Evolutionary conservation across 768 basidiomycete genomes (phyloP), one percentile per base, ranked within the genome.

Genomic region (Tricholoma sp.): DNA sequence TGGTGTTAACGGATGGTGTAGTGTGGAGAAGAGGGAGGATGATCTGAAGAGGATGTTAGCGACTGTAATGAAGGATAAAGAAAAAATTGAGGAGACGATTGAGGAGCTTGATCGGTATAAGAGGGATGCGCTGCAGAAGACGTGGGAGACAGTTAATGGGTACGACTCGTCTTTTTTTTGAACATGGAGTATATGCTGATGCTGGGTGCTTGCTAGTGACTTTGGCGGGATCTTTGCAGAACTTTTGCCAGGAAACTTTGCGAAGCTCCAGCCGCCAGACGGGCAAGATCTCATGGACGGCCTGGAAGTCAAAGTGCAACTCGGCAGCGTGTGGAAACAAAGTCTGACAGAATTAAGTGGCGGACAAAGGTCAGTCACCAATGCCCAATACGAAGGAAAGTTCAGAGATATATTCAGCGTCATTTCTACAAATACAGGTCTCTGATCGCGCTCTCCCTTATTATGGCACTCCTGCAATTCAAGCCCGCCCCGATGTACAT

Each of bases 401-500:
- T 41, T 42, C 10, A 28, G 18, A 13, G 41, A 39, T 47, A n/a
- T 45, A 17, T 54, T 29, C 36, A 9, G n/a, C 31, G 9, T 13
- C 15, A 9, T 32, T 31, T 31, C n/a, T 17, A 49, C 47, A 29
- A 12, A 31, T 37, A 41, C 63, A 98, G 95, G 61, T 99, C 97
- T 0, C 81, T 99, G 61, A 98, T 99, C 66, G 97, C 97, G 0
- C 82, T 99, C 0, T 98, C 96, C 11, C 80, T 99, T 37, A 98
- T 98, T 76, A 96, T 99, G 94, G 90, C 97, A 0, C 83, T 99
- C 15, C 84, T 98, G n/a, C 94, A 98, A 69, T 98, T 98, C 81
- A 98, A 98, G 67, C 95, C 96, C 7, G 95, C 96, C 13, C 96
- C 94, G 2, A 94, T 98, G 93, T 98, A 98, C 71, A 99, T 99